These are phyloP conservation scores for Myxozyma sirexii DNA, from an alignment of 805 yeast species.

Conservation along the genomic window DNA sequence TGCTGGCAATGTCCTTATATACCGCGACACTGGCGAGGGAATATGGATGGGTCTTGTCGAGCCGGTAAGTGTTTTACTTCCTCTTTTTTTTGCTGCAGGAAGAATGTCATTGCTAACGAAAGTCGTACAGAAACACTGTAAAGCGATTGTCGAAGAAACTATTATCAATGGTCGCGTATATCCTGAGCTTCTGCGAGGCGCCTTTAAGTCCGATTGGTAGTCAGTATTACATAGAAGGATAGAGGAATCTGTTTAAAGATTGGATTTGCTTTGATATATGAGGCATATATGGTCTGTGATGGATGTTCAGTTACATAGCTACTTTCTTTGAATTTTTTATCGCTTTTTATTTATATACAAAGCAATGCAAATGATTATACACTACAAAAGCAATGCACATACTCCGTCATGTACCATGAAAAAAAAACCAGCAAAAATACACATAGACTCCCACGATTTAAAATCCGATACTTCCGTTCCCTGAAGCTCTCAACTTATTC, in stretches of 20 bases:
- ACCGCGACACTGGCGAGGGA: constrained; percentile 69
- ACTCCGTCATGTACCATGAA: background rate
- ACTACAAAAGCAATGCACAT: background rate
- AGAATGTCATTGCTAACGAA: background rate
- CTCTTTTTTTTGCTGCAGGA: background rate
- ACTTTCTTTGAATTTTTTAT: too few relatives aligned
- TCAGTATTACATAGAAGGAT: background rate
- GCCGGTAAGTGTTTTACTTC: constrained; percentile 48
- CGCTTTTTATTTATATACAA: background rate
- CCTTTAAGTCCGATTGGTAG: constrained; percentile 43
- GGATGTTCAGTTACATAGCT: too few relatives aligned
- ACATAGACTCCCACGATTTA: background rate
- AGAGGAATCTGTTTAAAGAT: too few relatives aligned
- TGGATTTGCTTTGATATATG: too few relatives aligned
- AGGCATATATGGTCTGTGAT: too few relatives aligned
- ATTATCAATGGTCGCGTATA: constrained; percentile 69
- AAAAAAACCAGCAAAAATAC: background rate
- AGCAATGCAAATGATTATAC: background rate
- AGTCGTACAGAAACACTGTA: constrained; percentile 52
- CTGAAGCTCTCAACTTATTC: background rate
- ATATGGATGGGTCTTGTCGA: constrained; percentile 87
- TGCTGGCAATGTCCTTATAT: constrained; percentile 85
- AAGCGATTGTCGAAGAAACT: constrained; percentile 74
- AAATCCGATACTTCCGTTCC: background rate
- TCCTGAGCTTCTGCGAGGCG: constrained; percentile 65